Conservation (phyloP, 257 asterid species). For the Leonotis leonurus region DNA sequence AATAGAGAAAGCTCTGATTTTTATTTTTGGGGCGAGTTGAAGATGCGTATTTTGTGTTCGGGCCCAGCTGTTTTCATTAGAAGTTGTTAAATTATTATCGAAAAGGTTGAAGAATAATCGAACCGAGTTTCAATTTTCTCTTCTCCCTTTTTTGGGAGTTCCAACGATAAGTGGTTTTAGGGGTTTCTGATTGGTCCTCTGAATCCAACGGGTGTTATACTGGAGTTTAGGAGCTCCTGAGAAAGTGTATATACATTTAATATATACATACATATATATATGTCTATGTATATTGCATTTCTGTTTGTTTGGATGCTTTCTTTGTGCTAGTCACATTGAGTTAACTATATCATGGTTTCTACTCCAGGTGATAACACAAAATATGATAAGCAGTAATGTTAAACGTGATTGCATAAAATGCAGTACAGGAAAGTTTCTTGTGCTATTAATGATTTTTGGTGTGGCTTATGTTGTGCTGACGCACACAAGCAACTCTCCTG, state of each 20-base stretch:
- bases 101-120: no score
- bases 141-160: neutral
- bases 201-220: no score
- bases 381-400: conserved; percentile 34
- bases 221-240: conserved; percentile 12
- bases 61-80: neutral
- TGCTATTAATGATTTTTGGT: conserved; percentile 66
- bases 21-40: neutral
- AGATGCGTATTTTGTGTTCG: neutral
- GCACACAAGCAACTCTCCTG: conserved; percentile 32
- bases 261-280: no score
- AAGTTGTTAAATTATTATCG: no score
- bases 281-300: neutral
- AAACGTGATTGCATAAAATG: conserved; percentile 50
- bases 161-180: neutral
- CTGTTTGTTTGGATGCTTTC: no score
- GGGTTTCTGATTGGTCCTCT: conserved; percentile 9
- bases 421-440: conserved; percentile 79
- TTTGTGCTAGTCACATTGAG: neutral
- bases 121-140: no score
- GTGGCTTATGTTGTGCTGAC: conserved; percentile 54
- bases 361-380: conserved; percentile 66
- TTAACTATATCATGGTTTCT: conserved; percentile 12
- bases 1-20: neutral
- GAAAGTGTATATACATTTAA: neutral